Evolutionary conservation across 1,139 yeast genomes (phyloP).

Genomic region (Hyphopichia khmerensis): DNA sequence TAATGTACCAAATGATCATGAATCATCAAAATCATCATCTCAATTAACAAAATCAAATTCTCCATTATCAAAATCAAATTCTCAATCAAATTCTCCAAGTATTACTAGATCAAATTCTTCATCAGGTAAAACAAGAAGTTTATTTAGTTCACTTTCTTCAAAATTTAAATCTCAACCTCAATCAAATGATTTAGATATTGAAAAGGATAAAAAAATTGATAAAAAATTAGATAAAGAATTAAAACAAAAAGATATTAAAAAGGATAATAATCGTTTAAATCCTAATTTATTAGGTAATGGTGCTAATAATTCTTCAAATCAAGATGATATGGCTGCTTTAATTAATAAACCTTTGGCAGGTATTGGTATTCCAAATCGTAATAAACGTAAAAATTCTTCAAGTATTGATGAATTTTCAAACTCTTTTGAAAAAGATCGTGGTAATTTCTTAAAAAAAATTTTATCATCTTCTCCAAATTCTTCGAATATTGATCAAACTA

Average conservation of each 20-base stretch:
- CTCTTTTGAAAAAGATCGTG: background rate
- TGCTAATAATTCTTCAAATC: background rate
- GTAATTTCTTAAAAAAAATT: conserved; percentile 1
- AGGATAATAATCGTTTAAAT: conserved; percentile 4
- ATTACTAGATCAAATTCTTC: conserved; percentile 24
- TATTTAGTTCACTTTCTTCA: conserved; percentile 54
- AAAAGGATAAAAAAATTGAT: too few species aligned
- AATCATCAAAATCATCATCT: background rate
- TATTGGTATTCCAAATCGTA: conserved; percentile 12
- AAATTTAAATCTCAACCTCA: conserved; percentile 39
- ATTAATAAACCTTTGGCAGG: conserved; percentile 23
- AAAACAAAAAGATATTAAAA: conserved; percentile 1
- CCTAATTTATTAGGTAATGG: conserved; percentile 17
- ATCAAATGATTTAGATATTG: too few species aligned
- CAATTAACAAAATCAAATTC: background rate
- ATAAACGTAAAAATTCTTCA: conserved; percentile 11
- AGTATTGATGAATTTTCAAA: background rate
- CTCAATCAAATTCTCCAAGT: conserved; percentile 8
- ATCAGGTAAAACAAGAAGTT: conserved; percentile 33
- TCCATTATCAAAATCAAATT: background rate
- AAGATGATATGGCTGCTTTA: conserved; percentile 22
- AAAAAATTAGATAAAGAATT: too few species aligned
- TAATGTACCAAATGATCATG: background rate
- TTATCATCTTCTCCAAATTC: background rate
- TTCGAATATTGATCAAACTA: conserved; percentile 47